A percentile compares a stretch with the other conserved stretches of the same genome.
Conservation (phyloP, 2,329 filamentous ascomycete species). For the Diplodia seriata region DNA sequence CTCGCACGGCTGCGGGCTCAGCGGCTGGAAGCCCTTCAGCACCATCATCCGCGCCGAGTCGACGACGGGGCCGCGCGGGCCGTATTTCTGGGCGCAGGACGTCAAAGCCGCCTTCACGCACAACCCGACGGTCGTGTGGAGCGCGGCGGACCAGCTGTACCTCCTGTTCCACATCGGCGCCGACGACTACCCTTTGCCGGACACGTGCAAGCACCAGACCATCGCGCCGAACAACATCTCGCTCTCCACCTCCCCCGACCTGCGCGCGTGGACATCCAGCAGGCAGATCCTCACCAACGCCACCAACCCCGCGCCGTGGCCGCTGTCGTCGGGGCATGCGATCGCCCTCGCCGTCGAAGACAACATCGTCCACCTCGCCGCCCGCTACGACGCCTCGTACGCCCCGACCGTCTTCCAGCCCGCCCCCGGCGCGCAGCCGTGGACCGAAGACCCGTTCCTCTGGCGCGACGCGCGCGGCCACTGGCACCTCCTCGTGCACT, state of each 20-base stretch:
- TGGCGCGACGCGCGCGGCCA: constrained; percentile 48
- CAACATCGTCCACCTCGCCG: constrained; percentile 46
- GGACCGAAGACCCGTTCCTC: constrained; percentile 46
- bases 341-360: constrained; percentile 48
- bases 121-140: constrained; percentile 56
- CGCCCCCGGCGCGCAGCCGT: constrained; percentile 18
- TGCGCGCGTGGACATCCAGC: constrained; percentile 12
- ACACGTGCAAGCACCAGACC: constrained; percentile 33
- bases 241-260: constrained; percentile 34
- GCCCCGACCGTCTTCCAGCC: constrained; percentile 34
- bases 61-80: constrained; percentile 52
- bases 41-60: constrained; percentile 57
- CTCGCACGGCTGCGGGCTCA: constrained; percentile 54
- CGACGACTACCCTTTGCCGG: constrained; percentile 41
- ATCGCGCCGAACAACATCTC: constrained; percentile 37
- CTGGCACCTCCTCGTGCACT: constrained; percentile 47
- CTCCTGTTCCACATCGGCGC: constrained; percentile 56
- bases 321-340: constrained; percentile 32
- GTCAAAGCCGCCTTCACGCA: constrained; percentile 55
- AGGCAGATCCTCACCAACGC: constrained; percentile 37
- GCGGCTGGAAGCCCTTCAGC: constrained; percentile 57
- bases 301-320: constrained; percentile 55
- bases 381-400: constrained; percentile 42
- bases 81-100: constrained; percentile 52
- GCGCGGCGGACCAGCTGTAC: constrained; percentile 53